A percentile compares a stretch with the other conserved stretches of the same genome.
These are phyloP conservation scores for Trebouxiophyceae sp. DNA, from an alignment of 163 green algal genomes.

Conservation along the genomic window DNA sequence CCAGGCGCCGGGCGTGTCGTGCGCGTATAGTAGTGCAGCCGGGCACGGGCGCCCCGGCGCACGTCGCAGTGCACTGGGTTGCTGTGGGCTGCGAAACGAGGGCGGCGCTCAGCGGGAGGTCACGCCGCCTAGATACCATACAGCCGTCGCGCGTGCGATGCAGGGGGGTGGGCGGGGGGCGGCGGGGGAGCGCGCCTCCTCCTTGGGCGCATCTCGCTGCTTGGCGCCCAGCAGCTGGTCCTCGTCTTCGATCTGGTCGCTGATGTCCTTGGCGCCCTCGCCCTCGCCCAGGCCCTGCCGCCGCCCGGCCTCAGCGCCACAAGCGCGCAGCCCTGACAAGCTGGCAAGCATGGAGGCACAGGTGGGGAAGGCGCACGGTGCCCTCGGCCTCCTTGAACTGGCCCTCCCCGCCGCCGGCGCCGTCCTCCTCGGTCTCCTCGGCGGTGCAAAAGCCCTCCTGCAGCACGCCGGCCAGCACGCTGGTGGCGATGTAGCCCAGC, in stretches of 20 bases:
- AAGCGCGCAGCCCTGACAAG: too few species aligned
- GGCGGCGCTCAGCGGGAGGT: neutral
- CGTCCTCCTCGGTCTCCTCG: constrained; percentile 6
- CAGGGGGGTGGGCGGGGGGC: too few species aligned
- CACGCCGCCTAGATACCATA: neutral
- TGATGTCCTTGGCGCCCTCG: constrained; percentile 82
- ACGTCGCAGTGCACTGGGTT: neutral
- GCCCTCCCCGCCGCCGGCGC: constrained; percentile 15
- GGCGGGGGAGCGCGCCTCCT: neutral
- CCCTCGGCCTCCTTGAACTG: constrained; percentile 25
- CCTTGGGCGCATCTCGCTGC: constrained; percentile 46
- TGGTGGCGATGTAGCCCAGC: constrained; percentile 71
- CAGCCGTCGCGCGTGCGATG: neutral
- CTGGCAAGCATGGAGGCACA: neutral
- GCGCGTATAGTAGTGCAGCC: neutral
- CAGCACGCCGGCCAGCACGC: constrained; percentile 69
- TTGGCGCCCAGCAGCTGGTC: constrained; percentile 88
- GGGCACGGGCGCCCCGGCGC: neutral
- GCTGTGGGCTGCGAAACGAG: neutral
- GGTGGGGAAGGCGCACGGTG: constrained; percentile 12
- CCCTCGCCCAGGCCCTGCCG: constrained; percentile 41
- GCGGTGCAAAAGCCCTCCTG: constrained; percentile 88
- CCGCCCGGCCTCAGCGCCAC: too few species aligned
- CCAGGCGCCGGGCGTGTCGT: too few species aligned
- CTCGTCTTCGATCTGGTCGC: constrained; percentile 88